These are phyloP conservation scores for Aspergillus viridinutans DNA, from an alignment of 2,329 filamentous ascomycete species.

Conservation along the genomic window DNA sequence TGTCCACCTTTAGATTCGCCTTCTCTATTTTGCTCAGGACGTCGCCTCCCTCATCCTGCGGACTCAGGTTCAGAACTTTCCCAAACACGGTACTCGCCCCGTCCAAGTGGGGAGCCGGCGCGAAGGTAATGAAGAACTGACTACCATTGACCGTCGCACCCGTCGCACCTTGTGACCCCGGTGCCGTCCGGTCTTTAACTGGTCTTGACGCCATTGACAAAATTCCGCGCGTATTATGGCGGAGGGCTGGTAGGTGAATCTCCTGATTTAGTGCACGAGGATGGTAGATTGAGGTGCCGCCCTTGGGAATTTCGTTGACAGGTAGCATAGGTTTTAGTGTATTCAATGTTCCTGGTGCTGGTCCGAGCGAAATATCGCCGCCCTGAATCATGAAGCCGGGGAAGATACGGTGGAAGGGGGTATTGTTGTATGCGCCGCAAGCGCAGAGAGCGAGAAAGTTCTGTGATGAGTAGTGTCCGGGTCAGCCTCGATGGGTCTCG, in stretches of 20 bases:
- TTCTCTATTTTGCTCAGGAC: slow-evolving; percentile 51
- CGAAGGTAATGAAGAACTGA: slow-evolving; percentile 63
- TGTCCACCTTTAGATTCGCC: slow-evolving; percentile 58
- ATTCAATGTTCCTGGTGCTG: slow-evolving; percentile 38
- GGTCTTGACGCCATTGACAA: slow-evolving; percentile 57
- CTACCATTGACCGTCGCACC: slow-evolving; percentile 48
- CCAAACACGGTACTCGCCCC: slow-evolving; percentile 66
- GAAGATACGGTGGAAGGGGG: slow-evolving; percentile 61
- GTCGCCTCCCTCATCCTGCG: slow-evolving; percentile 43
- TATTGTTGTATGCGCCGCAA: slow-evolving; percentile 55
- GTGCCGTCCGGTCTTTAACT: slow-evolving; percentile 42
- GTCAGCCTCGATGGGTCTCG: slow-evolving; percentile 2
- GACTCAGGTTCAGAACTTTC: slow-evolving; percentile 48
- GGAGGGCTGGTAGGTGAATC: slow-evolving; percentile 52
- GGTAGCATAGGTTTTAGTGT: slow-evolving; percentile 40
- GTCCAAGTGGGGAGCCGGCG: slow-evolving; percentile 59
- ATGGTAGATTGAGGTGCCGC: slow-evolving; percentile 54
- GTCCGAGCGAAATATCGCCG: slow-evolving; percentile 49
- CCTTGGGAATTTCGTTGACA: slow-evolving; percentile 49
- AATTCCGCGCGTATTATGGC: slow-evolving; percentile 55
- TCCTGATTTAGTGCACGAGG: slow-evolving; percentile 57
- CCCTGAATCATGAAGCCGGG: slow-evolving; percentile 62
- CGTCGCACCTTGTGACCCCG: slow-evolving; percentile 41
- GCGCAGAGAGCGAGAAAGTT: slow-evolving; percentile 66
- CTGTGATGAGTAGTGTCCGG: slow-evolving; percentile 21